These are phyloP conservation scores for Penicillium cataractarum DNA, from an alignment of 495 filamentous ascomycete genomes.

Conservation along the genomic window DNA sequence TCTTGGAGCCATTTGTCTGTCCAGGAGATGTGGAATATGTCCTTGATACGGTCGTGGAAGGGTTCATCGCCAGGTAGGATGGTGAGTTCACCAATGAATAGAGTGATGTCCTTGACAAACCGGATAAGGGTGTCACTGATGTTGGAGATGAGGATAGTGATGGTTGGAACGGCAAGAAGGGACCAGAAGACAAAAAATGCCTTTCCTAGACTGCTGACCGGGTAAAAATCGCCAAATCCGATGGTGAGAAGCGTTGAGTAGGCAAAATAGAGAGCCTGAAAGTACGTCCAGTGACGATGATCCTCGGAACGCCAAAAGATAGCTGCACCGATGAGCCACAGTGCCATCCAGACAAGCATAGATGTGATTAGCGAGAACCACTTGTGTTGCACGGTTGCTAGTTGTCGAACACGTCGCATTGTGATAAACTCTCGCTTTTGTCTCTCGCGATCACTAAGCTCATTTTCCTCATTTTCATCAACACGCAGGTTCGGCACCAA, in stretches of 20 bases:
- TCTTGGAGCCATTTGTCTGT: constrained; percentile 30
- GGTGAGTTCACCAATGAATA: constrained; percentile 72
- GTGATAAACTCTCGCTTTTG: constrained; percentile 73
- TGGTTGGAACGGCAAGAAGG: constrained; percentile 76
- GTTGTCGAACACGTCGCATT: constrained; percentile 74
- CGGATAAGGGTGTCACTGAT: constrained; percentile 71
- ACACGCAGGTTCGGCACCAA: constrained; percentile 22
- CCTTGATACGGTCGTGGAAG: constrained; percentile 24
- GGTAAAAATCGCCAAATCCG: constrained; percentile 80
- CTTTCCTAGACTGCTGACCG: constrained; percentile 70
- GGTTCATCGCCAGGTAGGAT: constrained; percentile 69
- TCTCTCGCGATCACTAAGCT: constrained; percentile 55
- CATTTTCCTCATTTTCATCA: background rate
- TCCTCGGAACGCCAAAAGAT: constrained; percentile 66
- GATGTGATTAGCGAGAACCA: constrained; percentile 73
- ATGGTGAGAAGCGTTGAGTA: constrained; percentile 82
- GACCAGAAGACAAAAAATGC: constrained; percentile 91
- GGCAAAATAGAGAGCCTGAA: constrained; percentile 76
- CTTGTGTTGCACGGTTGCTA: constrained; percentile 58
- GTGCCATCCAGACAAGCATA: constrained; percentile 60
- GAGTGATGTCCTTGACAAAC: constrained; percentile 66
- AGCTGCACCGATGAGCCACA: constrained; percentile 80
- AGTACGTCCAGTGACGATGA: constrained; percentile 74
- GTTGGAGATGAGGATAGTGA: constrained; percentile 83
- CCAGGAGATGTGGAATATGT: constrained; percentile 24